phyloP scores from a whole-genome alignment of 768 basidiomycete genomes.

The Lentinula lateritia region DNA sequence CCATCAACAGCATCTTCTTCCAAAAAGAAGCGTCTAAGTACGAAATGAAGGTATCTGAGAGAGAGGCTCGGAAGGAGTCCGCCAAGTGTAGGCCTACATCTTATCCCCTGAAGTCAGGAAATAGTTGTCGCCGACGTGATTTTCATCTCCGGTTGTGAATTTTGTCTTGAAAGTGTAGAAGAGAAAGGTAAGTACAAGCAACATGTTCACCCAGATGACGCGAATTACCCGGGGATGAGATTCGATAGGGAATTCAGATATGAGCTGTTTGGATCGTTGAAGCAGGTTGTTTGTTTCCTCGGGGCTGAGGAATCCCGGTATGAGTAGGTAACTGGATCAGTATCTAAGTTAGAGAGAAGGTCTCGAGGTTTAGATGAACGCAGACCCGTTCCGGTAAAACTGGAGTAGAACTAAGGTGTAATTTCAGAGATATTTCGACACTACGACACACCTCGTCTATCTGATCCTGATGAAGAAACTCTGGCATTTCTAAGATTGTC shows the following conservation, averaged over 20 bases:
- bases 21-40: constrained; percentile 71
- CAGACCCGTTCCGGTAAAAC: constrained; percentile 60
- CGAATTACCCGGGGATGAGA: constrained; percentile 73
- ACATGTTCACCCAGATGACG: not conserved
- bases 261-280: constrained; percentile 62
- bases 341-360: not conserved
- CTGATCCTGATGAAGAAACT: constrained; percentile 52
- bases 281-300: constrained; percentile 60
- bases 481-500: constrained; percentile 20
- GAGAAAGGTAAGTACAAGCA: not conserved
- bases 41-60: not conserved
- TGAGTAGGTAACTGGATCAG: constrained; percentile 61
- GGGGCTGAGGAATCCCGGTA: constrained; percentile 66
- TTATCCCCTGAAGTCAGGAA: constrained; percentile 92
- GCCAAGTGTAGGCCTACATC: constrained; percentile 38
- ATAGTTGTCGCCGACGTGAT: constrained; percentile 88
- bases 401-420: constrained; percentile 14
- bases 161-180: constrained; percentile 53
- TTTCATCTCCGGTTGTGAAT: constrained; percentile 76
- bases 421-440: not conserved
- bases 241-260: constrained; percentile 72
- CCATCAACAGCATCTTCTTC: constrained; percentile 80
- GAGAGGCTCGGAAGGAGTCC: not conserved
- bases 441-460: constrained; percentile 43
- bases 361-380: not conserved